These are phyloP conservation scores for Malus asiatica DNA, from an alignment of 306 rosid genomes.

Conservation along the genomic window DNA sequence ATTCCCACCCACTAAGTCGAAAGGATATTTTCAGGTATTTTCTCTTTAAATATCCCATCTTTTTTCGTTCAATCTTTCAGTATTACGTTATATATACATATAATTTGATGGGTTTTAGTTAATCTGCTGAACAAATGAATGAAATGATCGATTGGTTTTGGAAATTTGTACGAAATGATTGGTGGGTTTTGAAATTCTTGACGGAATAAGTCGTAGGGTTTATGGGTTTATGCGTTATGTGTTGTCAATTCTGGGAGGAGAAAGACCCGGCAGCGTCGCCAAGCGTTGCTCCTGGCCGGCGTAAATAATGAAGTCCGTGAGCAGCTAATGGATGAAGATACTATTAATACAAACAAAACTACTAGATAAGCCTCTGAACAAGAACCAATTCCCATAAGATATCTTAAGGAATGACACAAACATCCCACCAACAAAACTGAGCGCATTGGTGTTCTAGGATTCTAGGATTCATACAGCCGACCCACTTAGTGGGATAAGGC, in stretches of 20 bases:
- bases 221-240: not conserved
- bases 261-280: no score
- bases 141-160: not conserved
- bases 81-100: not conserved
- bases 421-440: not conserved
- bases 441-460: no score
- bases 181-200: not conserved
- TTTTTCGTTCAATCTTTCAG: not conserved
- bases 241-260: not conserved
- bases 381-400: not conserved
- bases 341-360: constrained; percentile 34
- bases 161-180: no score
- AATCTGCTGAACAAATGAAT: not conserved
- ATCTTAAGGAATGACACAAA: not conserved
- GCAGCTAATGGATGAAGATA: constrained; percentile 85
- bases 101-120: not conserved
- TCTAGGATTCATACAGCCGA: no score
- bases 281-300: constrained; percentile 73
- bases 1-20: not conserved
- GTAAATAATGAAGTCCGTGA: constrained; percentile 81
- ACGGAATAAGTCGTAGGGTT: not conserved
- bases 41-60: no score
- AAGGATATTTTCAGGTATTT: not conserved
- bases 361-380: not conserved
- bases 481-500: no score